Base-by-base conservation (phyloP, 2,329 filamentous ascomycete genomes). In the Aureobasidium musti region DNA sequence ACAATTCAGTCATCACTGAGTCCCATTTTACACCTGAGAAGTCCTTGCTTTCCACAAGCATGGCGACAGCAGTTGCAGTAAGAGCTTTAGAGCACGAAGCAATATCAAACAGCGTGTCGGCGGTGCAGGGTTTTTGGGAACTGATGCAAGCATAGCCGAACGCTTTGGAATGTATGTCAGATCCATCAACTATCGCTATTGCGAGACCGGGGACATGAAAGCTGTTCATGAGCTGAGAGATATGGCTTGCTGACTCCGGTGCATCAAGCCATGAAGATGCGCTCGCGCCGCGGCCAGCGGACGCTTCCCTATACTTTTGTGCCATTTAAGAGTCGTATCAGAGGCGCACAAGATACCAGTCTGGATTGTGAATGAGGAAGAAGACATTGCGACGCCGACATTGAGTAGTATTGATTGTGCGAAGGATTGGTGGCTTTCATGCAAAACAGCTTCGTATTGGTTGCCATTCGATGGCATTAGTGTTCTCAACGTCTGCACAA, bases 41-140 rank as follows among this genome's bases (percentile, higher is more conserved):
- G 23, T 71, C 74, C 41, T 79, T 76, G 8, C 82, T 77, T n/a
- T 80, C 79, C 6, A 85, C 76, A 8, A 87, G 79, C 2, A 85
- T 72, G 1, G 82, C 79, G 2, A 88, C 72, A 0, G 79, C 77
- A 0, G 83, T 83, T 1, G 82, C 80, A 0, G 81, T 82, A 54
- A 85, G 80, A 2, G 83, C 82, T 72, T 88, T 88, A 23, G 83
- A 85, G 1, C 81, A 86, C 49, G 83, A 86, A 1, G 80, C 86
- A 2, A 78, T 79, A 67, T 83, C 84, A 75, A 83, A 87, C 2
- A 87, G 76, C 0, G 84, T 86, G 35, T 82, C 75, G 0, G 80
- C 72, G 0, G 77, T 82, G 10, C 80, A 79, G 0, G 76, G 73
- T 0, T 74, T 78, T 5, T 73, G 74, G 1, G 65, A 71, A 5